phyloP scores from a whole-genome alignment of 2,329 filamentous ascomycete genomes.

The Tolypocladium nubicola region DNA sequence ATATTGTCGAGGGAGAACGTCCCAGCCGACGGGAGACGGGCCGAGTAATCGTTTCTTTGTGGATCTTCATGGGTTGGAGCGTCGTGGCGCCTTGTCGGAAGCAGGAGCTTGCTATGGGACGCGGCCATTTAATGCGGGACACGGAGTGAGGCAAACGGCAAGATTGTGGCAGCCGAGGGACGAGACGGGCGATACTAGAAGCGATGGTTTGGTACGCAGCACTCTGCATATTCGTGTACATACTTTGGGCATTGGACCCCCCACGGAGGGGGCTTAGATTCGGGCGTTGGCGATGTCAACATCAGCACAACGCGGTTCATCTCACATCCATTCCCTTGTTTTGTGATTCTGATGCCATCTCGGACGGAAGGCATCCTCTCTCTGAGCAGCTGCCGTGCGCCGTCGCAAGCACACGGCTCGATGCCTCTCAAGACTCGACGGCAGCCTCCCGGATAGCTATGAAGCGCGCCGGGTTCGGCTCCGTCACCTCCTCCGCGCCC shows the following conservation, averaged over 20 bases:
- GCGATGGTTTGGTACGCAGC: neutral
- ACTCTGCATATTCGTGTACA: neutral
- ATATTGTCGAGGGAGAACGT: no score
- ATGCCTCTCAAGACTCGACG: neutral
- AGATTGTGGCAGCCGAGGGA: neutral
- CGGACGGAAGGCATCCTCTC: neutral
- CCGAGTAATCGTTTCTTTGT: neutral
- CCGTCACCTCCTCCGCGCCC: slow-evolving; percentile 8
- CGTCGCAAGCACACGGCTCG: neutral
- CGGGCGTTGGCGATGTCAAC: neutral
- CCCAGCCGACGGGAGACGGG: neutral
- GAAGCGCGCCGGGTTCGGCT: slow-evolving; percentile 23
- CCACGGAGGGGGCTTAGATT: neutral
- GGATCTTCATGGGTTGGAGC: neutral
- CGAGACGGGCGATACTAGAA: neutral
- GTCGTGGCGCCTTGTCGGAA: neutral
- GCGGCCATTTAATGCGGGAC: neutral
- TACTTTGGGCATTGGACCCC: neutral
- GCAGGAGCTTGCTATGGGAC: neutral
- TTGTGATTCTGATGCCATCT: no score
- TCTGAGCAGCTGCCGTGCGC: no score
- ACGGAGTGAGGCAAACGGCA: neutral
- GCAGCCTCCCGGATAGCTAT: slow-evolving; percentile 8
- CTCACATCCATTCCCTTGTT: neutral
- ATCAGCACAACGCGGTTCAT: neutral